Base-by-base conservation (phyloP, 768 basidiomycete species). In the Termitomyces heimii region DNA sequence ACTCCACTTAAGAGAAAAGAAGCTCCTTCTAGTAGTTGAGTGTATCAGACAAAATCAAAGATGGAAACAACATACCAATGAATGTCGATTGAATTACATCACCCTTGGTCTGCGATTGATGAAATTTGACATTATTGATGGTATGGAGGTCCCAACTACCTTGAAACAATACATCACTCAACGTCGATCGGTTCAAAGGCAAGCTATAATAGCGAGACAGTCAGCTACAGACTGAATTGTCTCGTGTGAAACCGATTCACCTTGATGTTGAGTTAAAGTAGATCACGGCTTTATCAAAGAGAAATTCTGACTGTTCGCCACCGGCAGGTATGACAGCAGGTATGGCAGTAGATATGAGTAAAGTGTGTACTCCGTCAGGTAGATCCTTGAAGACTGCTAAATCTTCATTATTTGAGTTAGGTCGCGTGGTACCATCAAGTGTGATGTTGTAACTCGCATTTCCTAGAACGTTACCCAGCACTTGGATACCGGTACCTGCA, bases 401-500 rank as follows among this genome's bases (percentile, higher is more conserved):
- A 53, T 83, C 60, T 47, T 74, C 71, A 54, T 73, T 55, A 24
- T 62, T 62, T 5, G 69, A 51, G 46, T 69, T 58, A 18, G 70
- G 53, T 67, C 63, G 35, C 47, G 63, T 54, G 64, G 47, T 53
- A 42, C 81, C 81, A 63, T 91, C 88, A 54, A 89, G 72, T 6
- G 70, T 67, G 54, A 87, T 65, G 9, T 69, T 65, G 65, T 82
- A 88, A 24, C 69, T 64, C 5, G 80, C 75, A 46, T 69, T 57
- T 5, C 51, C 54, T 5, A 70, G 72, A 5, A 75, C 74, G 56
- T 78, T 78, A 32, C 89, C 89, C 31, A 76, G 63, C 29, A 90
- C 73, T 59, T 81, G 73, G 37, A 89, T 82, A 26, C 80, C 85
- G 26, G 82, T 88, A 45, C 89, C 88, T 90, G 64, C 39, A 54